Conservation (phyloP, 169 alveolate species). For the Plasmodium billcollinsi region DNA sequence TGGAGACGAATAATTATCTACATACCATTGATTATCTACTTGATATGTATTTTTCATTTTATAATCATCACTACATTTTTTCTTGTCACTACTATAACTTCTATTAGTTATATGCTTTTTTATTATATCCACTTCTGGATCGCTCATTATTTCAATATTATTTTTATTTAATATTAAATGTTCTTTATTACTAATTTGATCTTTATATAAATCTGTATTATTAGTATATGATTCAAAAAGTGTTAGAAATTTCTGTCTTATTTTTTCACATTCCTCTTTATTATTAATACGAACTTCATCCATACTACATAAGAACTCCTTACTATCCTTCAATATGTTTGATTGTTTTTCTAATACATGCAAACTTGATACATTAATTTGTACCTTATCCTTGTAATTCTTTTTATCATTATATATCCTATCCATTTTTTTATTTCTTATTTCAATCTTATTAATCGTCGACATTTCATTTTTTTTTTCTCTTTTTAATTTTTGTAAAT, state of each 20-base stretch:
- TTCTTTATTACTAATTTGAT: too few relatives aligned
- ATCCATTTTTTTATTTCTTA: too few relatives aligned
- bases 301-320: too few relatives aligned
- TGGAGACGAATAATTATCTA: not conserved
- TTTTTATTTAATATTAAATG: not conserved
- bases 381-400: too few relatives aligned
- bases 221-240: constrained; percentile 10
- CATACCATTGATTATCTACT: not conserved
- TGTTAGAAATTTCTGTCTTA: not conserved
- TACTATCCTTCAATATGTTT: too few relatives aligned
- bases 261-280: not conserved
- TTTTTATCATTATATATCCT: too few relatives aligned
- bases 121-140: not conserved
- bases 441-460: not conserved
- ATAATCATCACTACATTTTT: not conserved
- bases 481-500: not conserved
- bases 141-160: not conserved
- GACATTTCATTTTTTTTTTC: not conserved
- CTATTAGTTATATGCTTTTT: not conserved
- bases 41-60: not conserved
- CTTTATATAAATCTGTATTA: not conserved
- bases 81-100: not conserved
- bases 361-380: too few relatives aligned
- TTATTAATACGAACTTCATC: not conserved
- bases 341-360: too few relatives aligned